Evolutionary conservation across 169 alveolate genomes (phyloP).

Genomic region (Cryptosporidium parvum): DNA sequence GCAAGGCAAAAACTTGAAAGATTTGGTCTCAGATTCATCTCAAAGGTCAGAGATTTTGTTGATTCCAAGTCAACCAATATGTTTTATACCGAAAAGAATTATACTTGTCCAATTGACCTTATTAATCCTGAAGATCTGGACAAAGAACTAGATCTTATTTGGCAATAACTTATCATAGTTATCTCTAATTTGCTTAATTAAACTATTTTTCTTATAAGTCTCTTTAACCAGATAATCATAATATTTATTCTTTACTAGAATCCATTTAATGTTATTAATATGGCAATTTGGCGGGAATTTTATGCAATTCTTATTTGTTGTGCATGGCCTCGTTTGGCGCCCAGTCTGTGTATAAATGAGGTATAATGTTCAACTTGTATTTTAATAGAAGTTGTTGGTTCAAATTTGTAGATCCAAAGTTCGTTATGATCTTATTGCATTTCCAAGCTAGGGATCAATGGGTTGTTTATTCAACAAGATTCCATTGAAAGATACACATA

Average conservation of each 20-base stretch:
- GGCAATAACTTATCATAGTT: neutral
- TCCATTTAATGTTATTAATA: too few species aligned
- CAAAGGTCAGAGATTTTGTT: conserved; percentile 63
- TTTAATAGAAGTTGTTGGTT: neutral
- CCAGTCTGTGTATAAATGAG: neutral
- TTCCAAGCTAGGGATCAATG: neutral
- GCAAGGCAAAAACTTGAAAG: conserved; percentile 56
- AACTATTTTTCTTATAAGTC: too few species aligned
- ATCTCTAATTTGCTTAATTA: neutral
- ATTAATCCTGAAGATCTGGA: conserved; percentile 66
- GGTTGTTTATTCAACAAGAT: neutral
- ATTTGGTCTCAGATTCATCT: conserved; percentile 46
- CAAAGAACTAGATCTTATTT: conserved; percentile 65
- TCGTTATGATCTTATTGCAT: neutral
- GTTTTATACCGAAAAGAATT: neutral
- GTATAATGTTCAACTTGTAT: neutral
- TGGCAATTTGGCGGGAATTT: neutral
- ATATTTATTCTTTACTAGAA: too few species aligned
- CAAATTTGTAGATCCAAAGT: neutral
- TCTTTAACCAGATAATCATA: neutral
- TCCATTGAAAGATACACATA: neutral
- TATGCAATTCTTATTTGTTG: neutral
- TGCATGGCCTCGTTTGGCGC: neutral
- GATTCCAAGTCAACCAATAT: conserved; percentile 15
- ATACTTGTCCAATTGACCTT: conserved; percentile 58